These are phyloP conservation scores for Xylariomycetidae sp. DNA, from an alignment of 2,329 filamentous ascomycete species.

Conservation along the genomic window DNA sequence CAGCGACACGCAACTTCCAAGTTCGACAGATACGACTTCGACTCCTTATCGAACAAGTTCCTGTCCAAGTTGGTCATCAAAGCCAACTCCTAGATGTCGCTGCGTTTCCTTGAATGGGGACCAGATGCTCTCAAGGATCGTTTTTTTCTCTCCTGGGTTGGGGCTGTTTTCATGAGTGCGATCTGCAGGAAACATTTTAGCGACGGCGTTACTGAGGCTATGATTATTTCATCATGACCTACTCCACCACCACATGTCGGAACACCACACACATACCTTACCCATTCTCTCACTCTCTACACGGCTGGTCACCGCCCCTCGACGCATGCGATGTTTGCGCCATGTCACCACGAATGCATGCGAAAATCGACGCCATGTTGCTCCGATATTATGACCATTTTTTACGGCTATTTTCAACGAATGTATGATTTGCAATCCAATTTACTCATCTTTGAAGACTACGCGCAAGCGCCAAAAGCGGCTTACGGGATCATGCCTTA, in stretches of 20 bases:
- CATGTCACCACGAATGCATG: too few species aligned
- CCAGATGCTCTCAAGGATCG: too few species aligned
- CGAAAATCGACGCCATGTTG: conserved; percentile 24
- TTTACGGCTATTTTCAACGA: conserved; percentile 28
- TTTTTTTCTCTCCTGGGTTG: conserved; percentile 26
- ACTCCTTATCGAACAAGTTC: conserved; percentile 96
- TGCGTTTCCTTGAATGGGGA: too few species aligned
- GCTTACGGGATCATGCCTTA: conserved; percentile 24
- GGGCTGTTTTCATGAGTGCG: conserved; percentile 25
- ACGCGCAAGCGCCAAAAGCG: conserved; percentile 27
- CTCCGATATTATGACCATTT: conserved; percentile 27
- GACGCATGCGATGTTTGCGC: conserved; percentile 15
- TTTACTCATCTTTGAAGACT: conserved; percentile 17
- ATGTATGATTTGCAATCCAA: conserved; percentile 27
- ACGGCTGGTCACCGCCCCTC: conserved; percentile 26
- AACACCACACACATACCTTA: conserved; percentile 17
- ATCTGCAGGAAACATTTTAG: conserved; percentile 33
- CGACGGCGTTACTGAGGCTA: conserved; percentile 37
- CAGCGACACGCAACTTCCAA: conserved; percentile 70
- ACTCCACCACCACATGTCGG: conserved; percentile 19
- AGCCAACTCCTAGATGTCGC: conserved; percentile 63
- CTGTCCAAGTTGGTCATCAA: conserved; percentile 93
- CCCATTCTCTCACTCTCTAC: conserved; percentile 20
- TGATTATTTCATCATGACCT: conserved; percentile 31
- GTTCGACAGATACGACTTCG: conserved; percentile 89